A percentile compares a stretch with the other conserved stretches of the same genome.
phyloP scores from a whole-genome alignment of 257 asterid genomes.

The Anisodus acutangulus region DNA sequence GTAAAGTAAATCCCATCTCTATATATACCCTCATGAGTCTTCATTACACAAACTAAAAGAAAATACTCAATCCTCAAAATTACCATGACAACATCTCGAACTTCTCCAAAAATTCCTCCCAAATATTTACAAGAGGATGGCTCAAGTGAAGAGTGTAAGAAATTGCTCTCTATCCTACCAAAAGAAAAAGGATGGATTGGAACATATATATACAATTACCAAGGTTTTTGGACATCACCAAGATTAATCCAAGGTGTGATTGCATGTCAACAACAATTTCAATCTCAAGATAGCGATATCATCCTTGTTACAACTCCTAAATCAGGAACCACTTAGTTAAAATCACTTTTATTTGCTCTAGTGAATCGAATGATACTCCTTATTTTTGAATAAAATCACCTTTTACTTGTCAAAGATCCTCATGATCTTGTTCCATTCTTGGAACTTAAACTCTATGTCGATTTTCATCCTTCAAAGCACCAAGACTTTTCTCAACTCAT shows the following conservation, averaged over 20 bases:
- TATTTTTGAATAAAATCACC: constrained; percentile 31
- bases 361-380: constrained; percentile 11
- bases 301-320: constrained; percentile 59
- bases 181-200: constrained; percentile 15
- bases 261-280: constrained; percentile 47
- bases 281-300: constrained; percentile 40
- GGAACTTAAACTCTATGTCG: constrained; percentile 6
- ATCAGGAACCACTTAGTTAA: constrained; percentile 38
- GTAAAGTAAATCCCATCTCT: no score
- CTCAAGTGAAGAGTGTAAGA: not conserved
- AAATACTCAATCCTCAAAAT: no score
- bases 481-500: constrained; percentile 33
- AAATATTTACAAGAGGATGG: constrained; percentile 19
- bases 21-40: no score
- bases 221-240: constrained; percentile 55
- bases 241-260: constrained; percentile 44
- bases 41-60: no score
- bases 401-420: constrained; percentile 31
- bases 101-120: not conserved
- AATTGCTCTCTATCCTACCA: not conserved
- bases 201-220: constrained; percentile 36
- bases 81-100: not conserved
- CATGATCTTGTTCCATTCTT: constrained; percentile 33
- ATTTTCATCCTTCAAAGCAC: not conserved
- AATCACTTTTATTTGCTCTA: constrained; percentile 21